A percentile compares a stretch with the other conserved stretches of the same genome.
Conservation (phyloP, 768 basidiomycete species). For the Panaeolus cyanescens region DNA sequence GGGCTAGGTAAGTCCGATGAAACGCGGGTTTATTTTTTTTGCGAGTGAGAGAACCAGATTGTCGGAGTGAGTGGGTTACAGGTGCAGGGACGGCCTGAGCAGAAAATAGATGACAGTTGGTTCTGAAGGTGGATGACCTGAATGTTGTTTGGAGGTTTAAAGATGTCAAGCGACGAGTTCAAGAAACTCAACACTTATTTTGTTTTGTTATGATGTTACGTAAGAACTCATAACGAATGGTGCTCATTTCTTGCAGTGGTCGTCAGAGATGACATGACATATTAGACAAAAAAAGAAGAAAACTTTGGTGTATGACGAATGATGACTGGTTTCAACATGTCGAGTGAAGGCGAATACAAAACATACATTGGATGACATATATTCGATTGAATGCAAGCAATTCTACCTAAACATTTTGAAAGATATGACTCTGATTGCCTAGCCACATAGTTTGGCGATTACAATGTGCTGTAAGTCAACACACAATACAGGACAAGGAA, state of each 20-base stretch:
- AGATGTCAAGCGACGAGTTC: no score
- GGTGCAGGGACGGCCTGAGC: constrained; percentile 7
- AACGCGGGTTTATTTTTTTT: constrained; percentile 19
- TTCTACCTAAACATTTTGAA: constrained; percentile 1
- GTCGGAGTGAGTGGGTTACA: constrained; percentile 17
- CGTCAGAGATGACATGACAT: no score
- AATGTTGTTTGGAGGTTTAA: no score
- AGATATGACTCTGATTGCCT: not conserved
- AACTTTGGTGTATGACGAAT: no score
- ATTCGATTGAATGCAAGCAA: not conserved
- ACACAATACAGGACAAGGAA: not conserved
- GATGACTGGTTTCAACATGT: no score
- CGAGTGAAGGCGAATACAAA: not conserved
- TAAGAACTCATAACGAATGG: no score
- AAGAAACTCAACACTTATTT: no score
- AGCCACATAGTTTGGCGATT: not conserved
- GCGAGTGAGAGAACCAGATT: constrained; percentile 13
- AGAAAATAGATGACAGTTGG: not conserved
- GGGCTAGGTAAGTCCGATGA: constrained; percentile 20
- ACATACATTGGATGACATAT: not conserved
- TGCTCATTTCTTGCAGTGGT: no score
- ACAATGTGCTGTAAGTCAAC: not conserved
- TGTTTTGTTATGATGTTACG: no score
- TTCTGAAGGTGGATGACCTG: no score
- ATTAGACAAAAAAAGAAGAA: no score